Evolutionary conservation across 1,284 basidiomycete species (phyloP).

Genomic region (Cryptococcus wingfieldii): DNA sequence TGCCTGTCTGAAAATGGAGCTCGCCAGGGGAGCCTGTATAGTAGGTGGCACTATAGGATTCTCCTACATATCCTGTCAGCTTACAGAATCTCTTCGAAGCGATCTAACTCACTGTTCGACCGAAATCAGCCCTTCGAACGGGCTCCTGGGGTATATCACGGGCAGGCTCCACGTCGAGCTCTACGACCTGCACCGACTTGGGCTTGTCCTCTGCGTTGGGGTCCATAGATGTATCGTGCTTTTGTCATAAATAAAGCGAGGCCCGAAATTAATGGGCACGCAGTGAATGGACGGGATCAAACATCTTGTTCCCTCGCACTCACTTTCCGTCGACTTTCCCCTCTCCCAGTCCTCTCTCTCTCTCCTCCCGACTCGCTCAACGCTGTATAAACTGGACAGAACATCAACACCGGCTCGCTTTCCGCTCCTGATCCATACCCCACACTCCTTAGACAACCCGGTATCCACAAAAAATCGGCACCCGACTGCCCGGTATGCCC

Average conservation of each 20-base stretch:
- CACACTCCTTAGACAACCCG: background rate
- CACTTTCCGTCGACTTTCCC: too few relatives aligned
- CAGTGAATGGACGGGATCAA: background rate
- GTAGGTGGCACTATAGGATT: conserved; percentile 8
- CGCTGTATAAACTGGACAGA: too few relatives aligned
- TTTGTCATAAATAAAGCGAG: background rate
- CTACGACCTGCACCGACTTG: conserved; percentile 33
- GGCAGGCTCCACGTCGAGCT: conserved; percentile 43
- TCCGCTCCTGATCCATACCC: background rate
- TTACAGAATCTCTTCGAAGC: background rate
- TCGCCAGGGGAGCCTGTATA: conserved; percentile 22
- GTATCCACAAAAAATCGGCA: too few relatives aligned
- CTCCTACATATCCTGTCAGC: conserved; percentile 7
- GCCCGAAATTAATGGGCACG: background rate
- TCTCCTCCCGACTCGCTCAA: too few relatives aligned
- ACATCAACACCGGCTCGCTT: too few relatives aligned
- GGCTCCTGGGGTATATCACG: conserved; percentile 5
- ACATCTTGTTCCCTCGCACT: background rate
- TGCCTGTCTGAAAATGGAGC: conserved; percentile 36
- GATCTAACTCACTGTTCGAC: background rate
- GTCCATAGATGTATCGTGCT: conserved; percentile 31
- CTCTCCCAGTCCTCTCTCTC: background rate
- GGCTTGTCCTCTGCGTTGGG: conserved; percentile 40
- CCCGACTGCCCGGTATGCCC: conserved; percentile 28
- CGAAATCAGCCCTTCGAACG: conserved; percentile 6